Percentiles rank a stretch among this genome's conserved stretches.
These are phyloP conservation scores for Protomyces gravidus DNA, from an alignment of 1,139 yeast species.

Conservation along the genomic window DNA sequence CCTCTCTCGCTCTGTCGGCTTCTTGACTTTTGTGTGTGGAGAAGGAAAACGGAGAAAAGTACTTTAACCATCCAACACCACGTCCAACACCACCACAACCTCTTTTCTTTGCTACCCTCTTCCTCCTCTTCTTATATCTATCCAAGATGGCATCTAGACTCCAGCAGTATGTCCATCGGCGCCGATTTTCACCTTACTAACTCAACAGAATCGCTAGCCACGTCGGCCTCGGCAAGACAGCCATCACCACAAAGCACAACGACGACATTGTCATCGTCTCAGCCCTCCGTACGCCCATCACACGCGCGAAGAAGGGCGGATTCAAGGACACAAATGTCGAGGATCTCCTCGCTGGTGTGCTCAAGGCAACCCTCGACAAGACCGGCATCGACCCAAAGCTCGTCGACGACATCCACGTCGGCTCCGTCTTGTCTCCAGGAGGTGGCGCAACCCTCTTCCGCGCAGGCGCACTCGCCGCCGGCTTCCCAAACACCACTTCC, in stretches of 20 bases:
- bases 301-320: constrained; percentile 57
- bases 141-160: not conserved
- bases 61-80: not conserved
- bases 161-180: not conserved
- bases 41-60: not conserved
- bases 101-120: not conserved
- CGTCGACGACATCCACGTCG: constrained; percentile 79
- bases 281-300: constrained; percentile 84
- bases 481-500: constrained; percentile 67
- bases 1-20: no score
- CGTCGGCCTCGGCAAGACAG: constrained; percentile 24
- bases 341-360: constrained; percentile 62
- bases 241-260: constrained; percentile 40
- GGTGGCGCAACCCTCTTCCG: constrained; percentile 48
- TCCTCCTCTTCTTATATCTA: no score
- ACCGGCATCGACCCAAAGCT: constrained; percentile 56
- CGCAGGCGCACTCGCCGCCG: constrained; percentile 74
- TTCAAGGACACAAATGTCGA: constrained; percentile 74
- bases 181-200: not conserved
- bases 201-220: constrained; percentile 20
- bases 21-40: not conserved
- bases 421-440: constrained; percentile 57
- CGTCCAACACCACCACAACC: not conserved
- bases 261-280: constrained; percentile 83
- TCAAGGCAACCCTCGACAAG: constrained; percentile 50